Evolutionary conservation across 1,284 basidiomycete genomes (phyloP), one percentile per base, ranked within the genome.

Genomic region (Puccinia polysora): DNA sequence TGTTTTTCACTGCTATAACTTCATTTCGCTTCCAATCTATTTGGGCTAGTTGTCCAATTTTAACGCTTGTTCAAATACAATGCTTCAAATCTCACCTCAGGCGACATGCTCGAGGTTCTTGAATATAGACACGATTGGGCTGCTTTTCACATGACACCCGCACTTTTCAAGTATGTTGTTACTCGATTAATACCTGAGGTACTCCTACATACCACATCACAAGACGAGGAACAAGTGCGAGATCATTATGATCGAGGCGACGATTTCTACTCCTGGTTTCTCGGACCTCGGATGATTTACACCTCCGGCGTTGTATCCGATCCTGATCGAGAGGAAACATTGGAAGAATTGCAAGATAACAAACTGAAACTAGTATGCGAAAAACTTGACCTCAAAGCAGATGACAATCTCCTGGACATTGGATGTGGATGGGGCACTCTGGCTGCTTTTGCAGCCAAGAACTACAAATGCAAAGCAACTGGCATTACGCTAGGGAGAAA

Each of bases 391-490:
- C 85, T 98, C 71, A 83, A 96, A 79, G 86, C 90, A 28, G 84
- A 84, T 0, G 91, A 94, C 81, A 85, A 86, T 75, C 84, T 97
- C 40, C 87, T 98, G 71, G 91, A 93, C 77, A 90, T 97, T 75
- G 95, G 95, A 40, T 98, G 96, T 80, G 96, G 96, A 62, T 98
- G 95, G 96, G 96, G 95, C 36, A 97, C 96, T 0, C 87, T 99
- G 70, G 85, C 87, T 60, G 88, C 95, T 0, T 97, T 93, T 79
- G 95, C 95, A 34, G 90, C 91, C 58, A 97, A 97, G 84, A 99
- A 99, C 84, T 98, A 89, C 80, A 90, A 84, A 15, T 94, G 90
- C 77, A 91, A 97, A 78, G 90, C 89, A 40, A 97, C 94, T 50
- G 96, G 96, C 80, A 88, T 98, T 74, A 99, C 96, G 3, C 87